Evolutionary conservation across 1,284 basidiomycete genomes (phyloP), one percentile per base, ranked within the genome.

Genomic region (Baeospora myosura): DNA sequence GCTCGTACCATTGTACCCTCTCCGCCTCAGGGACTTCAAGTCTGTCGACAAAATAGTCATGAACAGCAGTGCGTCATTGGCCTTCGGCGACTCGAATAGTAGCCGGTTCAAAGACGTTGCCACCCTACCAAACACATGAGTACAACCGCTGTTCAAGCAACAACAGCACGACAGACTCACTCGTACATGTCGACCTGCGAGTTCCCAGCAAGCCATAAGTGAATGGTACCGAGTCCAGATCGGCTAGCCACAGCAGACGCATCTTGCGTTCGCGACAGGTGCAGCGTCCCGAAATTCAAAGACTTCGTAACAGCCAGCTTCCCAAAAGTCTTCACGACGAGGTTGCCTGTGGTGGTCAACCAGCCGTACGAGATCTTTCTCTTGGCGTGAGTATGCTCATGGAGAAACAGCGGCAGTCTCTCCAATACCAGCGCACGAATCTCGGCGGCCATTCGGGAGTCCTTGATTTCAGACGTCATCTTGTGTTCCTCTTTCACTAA

Each of bases 31-130:
- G 1, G 88, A 81, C 48, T 79, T 75, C 34, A 98, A 66, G 45
- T 94, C 88, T 0, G 93, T 96, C 0, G 89, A 90, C 8, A 98
- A 72, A 35, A 98, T 89, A 0, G 91, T 95, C 79, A 90, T 89
- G 54, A 96, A 87, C 10, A 98, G 61, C 5, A 98, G 65, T 0
- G 85, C 77, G 55, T 96, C 92, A 51, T 90, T 88, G 5, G 79
- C 76, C 55, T 85, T 85, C 2, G 79, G 79, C 2, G 76, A 72
- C 38, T 82, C 75, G 47, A 95, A 85, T 16, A 95, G 61, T 3
- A 86, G 58, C 5, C 79, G 76, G 58, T 87, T 90, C 23, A 96
- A 66, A 0, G 85, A 82, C 0, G 78, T 81, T 0, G 91, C 83
- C 14, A 94, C 82, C 58, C 88, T 87, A 40, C 14, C 42, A 4